Percentiles rank a stretch among this genome's conserved stretches.
These are phyloP conservation scores for Trametes sanguinea DNA, from an alignment of 768 basidiomycete species.

Conservation along the genomic window DNA sequence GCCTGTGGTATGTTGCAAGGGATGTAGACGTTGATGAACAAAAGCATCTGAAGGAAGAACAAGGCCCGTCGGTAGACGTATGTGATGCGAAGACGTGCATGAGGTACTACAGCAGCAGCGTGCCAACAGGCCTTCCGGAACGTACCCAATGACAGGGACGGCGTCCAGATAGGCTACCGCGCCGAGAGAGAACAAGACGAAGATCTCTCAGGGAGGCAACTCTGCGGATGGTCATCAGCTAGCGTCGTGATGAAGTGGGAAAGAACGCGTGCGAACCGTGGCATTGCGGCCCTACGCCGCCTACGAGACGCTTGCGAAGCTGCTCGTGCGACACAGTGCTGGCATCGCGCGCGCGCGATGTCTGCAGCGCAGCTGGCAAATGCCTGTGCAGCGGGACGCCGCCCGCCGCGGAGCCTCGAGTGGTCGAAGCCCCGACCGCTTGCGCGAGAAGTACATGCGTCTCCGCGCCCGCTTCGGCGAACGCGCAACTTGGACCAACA, in stretches of 20 bases:
- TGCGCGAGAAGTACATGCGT: background rate
- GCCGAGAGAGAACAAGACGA: background rate
- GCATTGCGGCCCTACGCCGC: background rate
- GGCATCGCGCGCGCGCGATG: background rate
- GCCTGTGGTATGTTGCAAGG: background rate
- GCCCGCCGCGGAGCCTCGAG: background rate
- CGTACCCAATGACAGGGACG: background rate
- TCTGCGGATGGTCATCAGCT: background rate
- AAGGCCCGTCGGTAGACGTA: background rate
- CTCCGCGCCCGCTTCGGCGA: background rate
- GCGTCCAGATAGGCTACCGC: background rate
- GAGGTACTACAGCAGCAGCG: too few species aligned
- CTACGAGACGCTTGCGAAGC: background rate
- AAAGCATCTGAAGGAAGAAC: background rate
- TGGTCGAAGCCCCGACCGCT: background rate
- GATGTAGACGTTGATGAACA: background rate
- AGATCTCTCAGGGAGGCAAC: background rate
- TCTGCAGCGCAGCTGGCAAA: too few species aligned
- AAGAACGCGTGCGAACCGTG: background rate
- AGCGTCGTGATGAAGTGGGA: background rate
- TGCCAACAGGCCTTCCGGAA: background rate
- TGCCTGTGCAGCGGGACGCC: too few species aligned
- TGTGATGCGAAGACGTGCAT: background rate
- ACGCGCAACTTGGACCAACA: constrained; percentile 9
- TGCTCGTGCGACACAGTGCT: background rate